These are phyloP conservation scores for Lasiosphaeris hirsuta DNA, from an alignment of 495 filamentous ascomycete genomes.

Conservation along the genomic window DNA sequence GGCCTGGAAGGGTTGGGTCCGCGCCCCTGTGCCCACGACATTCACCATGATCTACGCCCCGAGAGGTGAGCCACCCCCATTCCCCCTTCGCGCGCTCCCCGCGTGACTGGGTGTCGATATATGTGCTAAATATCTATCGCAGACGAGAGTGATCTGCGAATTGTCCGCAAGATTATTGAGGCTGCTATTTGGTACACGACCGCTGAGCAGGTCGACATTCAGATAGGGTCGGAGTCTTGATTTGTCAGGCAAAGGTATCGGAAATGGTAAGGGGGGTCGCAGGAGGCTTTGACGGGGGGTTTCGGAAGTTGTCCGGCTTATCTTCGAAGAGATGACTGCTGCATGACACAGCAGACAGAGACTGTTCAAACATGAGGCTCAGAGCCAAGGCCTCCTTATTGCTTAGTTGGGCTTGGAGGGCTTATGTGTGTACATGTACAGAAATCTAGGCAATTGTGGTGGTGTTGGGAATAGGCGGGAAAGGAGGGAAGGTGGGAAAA, in stretches of 20 bases:
- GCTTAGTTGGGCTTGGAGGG: no score
- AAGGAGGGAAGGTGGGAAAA: no score
- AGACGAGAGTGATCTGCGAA: conserved; percentile 61
- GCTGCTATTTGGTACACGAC: conserved; percentile 62
- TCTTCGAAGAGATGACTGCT: no score
- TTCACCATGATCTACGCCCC: conserved; percentile 87
- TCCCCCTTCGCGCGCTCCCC: background rate
- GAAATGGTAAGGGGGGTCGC: background rate
- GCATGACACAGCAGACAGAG: no score
- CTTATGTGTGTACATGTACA: no score
- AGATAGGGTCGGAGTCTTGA: conserved; percentile 7
- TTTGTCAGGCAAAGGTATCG: background rate
- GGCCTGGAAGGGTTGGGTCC: conserved; percentile 52
- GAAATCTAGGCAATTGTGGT: no score
- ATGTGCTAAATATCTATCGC: background rate
- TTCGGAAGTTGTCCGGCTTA: no score
- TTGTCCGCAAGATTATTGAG: conserved; percentile 66
- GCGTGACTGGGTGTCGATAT: no score
- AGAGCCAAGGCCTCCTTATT: no score
- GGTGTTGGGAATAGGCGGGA: no score
- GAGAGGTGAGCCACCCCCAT: conserved; percentile 42
- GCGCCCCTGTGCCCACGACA: conserved; percentile 58
- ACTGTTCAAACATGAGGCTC: no score
- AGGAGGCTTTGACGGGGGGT: no score
- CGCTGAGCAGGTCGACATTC: conserved; percentile 41